phyloP scores from a whole-genome alignment of 2,329 filamentous ascomycete species.

The Fusarium brevicatenulatum region DNA sequence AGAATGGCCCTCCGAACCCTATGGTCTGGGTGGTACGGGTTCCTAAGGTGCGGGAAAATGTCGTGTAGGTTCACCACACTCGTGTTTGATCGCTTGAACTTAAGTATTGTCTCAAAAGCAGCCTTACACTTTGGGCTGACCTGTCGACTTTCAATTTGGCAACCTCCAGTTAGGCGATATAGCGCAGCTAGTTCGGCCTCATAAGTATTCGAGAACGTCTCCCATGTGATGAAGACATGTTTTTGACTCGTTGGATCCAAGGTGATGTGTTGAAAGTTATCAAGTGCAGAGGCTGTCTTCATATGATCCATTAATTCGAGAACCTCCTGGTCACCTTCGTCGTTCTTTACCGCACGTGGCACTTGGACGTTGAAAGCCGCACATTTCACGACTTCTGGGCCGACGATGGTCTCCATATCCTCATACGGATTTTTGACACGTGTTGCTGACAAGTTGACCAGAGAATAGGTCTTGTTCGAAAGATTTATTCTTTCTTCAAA shows the following conservation, averaged over 20 bases:
- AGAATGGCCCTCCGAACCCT: conserved; percentile 42
- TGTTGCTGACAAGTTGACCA: conserved; percentile 40
- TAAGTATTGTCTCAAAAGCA: conserved; percentile 48
- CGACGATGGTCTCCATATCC: conserved; percentile 7
- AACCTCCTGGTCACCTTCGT: conserved; percentile 39
- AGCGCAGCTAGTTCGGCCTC: conserved; percentile 50
- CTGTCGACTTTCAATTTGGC: conserved; percentile 24
- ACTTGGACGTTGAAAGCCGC: conserved; percentile 51
- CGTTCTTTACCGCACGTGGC: conserved; percentile 43
- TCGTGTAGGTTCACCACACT: conserved; percentile 39
- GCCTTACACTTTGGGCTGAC: conserved; percentile 18
- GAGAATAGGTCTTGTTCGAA: conserved; percentile 36
- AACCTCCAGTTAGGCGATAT: conserved; percentile 36
- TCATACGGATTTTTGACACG: conserved; percentile 49
- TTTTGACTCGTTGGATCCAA: conserved; percentile 31
- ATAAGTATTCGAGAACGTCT: conserved; percentile 43
- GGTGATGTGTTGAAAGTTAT: conserved; percentile 27
- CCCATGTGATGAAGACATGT: conserved; percentile 44
- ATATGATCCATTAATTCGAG: conserved; percentile 70
- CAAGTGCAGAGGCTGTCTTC: conserved; percentile 63
- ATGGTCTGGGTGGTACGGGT: conserved; percentile 38
- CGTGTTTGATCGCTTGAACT: conserved; percentile 43
- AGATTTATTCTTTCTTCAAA: conserved; percentile 37
- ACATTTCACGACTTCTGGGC: conserved; percentile 27
- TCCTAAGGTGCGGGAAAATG: conserved; percentile 48